Evolutionary conservation across 2,329 filamentous ascomycete species (phyloP), one percentile per base, ranked within the genome.

Genomic region (Sporothrix inflata): DNA sequence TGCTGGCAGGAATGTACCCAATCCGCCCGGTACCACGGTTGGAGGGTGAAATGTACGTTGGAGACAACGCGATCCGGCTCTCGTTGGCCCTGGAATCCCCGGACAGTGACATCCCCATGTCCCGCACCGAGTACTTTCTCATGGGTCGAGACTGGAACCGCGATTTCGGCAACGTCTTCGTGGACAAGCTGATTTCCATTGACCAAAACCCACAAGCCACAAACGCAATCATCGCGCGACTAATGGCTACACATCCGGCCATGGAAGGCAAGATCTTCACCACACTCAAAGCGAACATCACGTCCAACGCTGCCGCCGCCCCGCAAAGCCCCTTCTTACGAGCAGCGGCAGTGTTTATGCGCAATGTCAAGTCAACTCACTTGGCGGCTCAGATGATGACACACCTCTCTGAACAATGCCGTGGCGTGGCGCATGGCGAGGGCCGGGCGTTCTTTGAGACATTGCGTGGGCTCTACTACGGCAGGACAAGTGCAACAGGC

Each of bases 151-250:
- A 75, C 61, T 77, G 76, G 76, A 69, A 74, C n/a, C 38, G 72
- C 34, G 72, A 77, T 57, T 45, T 63, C 19, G 75, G 77, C 70
- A 88, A 86, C 74, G 81, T 89, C n/a, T 88, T 92, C 69, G 78
- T 91, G 30, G 88, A 90, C 77, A 93, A 91, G 78, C 83, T 94
- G 34, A 83, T 94, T 38, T 82, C 83, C 24, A 84, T 91, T 66
- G 86, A 90, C 74, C 87, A 90, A 77, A 89, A 89, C 70, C 79
- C 80, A 0, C 74, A 78, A 1, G 82, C 83, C 2, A 88, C 87
- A 1, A 83, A 86, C 67, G 82, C 80, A 14, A 91, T 94, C 69
- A 78, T 94, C 66, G 80, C 80, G 49, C 82, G 84, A 3, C 83
- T 94, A 47, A 80, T 92, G 55, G 80, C 82, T n/a, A 81, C 86